Percentiles rank a stretch among this genome's conserved stretches.
Conservation (phyloP, 352 stramenopile species). For the Pythium vanterpoolii region DNA sequence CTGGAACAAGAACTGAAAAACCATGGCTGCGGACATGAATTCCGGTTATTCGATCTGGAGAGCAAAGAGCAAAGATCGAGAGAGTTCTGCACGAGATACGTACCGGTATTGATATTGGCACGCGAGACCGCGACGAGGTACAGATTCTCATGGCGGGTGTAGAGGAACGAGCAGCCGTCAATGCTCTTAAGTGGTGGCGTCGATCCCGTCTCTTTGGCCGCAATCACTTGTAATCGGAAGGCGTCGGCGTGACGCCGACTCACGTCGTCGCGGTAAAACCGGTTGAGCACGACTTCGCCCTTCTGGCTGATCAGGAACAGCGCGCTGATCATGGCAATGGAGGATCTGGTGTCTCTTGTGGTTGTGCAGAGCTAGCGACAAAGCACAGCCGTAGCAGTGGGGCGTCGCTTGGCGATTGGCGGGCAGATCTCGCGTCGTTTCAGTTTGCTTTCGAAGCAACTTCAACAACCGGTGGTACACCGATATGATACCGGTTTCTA, state of each 20-base stretch:
- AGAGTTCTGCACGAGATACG: background rate
- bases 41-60: background rate
- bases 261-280: conserved; percentile 81
- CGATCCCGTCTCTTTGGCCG: conserved; percentile 95
- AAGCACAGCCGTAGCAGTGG: background rate
- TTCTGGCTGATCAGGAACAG: conserved; percentile 83
- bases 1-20: conserved; percentile 97
- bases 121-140: conserved; percentile 97
- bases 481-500: conserved; percentile 3
- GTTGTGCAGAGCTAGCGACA: background rate
- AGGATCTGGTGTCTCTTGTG: background rate
- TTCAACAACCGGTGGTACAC: conserved; percentile 18
- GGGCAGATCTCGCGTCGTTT: conserved; percentile 15
- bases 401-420: conserved; percentile 21
- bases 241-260: conserved; percentile 63
- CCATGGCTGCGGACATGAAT: conserved; percentile 51
- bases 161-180: conserved; percentile 97
- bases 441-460: conserved; percentile 1
- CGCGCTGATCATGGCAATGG: conserved; percentile 60
- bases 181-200: conserved; percentile 94
- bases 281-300: conserved; percentile 78
- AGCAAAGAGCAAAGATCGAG: too few species aligned
- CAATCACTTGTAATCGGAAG: conserved; percentile 90
- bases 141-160: conserved; percentile 96
- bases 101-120: conserved; percentile 95